Conservation (phyloP, 805 yeast genomes). For the Candida verbasci region DNA sequence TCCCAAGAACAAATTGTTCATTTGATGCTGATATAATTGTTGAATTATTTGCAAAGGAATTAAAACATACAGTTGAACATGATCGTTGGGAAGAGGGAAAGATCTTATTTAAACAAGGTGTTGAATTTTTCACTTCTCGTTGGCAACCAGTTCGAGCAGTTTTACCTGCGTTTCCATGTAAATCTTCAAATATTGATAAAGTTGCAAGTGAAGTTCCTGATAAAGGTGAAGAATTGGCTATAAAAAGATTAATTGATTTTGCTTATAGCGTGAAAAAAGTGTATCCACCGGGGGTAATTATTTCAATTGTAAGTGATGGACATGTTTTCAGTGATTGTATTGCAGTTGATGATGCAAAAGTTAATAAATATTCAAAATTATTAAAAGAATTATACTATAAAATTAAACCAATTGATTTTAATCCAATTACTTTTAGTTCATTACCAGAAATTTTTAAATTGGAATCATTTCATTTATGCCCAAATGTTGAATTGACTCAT, state of each 20-base stretch:
- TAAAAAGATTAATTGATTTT: slow-evolving; percentile 27
- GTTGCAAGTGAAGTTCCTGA: slow-evolving; percentile 50
- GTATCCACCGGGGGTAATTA: slow-evolving; percentile 52
- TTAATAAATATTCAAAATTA: slow-evolving; percentile 42
- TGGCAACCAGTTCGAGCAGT: slow-evolving; percentile 49
- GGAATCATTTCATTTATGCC: slow-evolving; percentile 10
- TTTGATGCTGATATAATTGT: slow-evolving; percentile 19
- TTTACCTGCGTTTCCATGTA: slow-evolving; percentile 63
- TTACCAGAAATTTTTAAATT: slow-evolving; percentile 32
- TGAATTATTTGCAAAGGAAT: slow-evolving; percentile 39
- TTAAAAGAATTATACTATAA: slow-evolving; percentile 40
- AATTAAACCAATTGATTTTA: slow-evolving; percentile 25
- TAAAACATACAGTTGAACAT: slow-evolving; percentile 43
- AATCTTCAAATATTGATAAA: slow-evolving; percentile 53
- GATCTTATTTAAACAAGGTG: slow-evolving; percentile 36
- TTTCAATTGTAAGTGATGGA: slow-evolving; percentile 60
- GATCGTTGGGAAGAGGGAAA: slow-evolving; percentile 54
- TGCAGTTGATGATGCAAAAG: slow-evolving; percentile 55
- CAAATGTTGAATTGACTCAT: slow-evolving; percentile 23
- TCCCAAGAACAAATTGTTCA: slow-evolving; percentile 5
- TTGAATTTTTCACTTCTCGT: slow-evolving; percentile 47
- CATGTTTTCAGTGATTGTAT: slow-evolving; percentile 63
- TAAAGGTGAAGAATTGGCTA: slow-evolving; percentile 42
- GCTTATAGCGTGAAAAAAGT: slow-evolving; percentile 24
- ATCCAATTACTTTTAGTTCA: slow-evolving; percentile 27